Conservation (phyloP, 768 basidiomycete species). For the Gymnopilus dilepis region DNA sequence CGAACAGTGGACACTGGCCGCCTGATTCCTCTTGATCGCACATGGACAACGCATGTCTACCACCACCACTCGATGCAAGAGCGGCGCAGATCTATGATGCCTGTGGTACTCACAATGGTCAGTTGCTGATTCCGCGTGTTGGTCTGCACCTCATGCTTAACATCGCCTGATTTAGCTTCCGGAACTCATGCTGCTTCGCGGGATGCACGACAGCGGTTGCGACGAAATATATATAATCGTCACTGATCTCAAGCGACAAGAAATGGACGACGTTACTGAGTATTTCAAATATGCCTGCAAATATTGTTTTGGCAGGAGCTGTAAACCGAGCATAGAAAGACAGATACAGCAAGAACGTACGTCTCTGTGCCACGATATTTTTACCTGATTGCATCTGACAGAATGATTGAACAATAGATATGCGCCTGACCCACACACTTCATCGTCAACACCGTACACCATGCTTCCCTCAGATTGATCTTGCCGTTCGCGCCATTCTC, state of each 20-base stretch:
- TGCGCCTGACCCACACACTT: slow-evolving; percentile 70
- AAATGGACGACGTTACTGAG: slow-evolving; percentile 81
- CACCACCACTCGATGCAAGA: slow-evolving; percentile 80
- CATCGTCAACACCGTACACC: slow-evolving; percentile 74
- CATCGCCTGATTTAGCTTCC: slow-evolving; percentile 55
- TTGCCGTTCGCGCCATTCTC: slow-evolving; percentile 75
- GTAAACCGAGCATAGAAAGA: slow-evolving; percentile 69
- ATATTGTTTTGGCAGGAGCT: slow-evolving; percentile 62
- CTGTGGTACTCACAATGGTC: slow-evolving; percentile 83
- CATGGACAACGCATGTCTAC: slow-evolving; percentile 83
- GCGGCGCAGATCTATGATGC: slow-evolving; percentile 76
- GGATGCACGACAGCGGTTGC: slow-evolving; percentile 82
- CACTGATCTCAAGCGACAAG: slow-evolving; percentile 77
- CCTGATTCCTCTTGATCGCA: slow-evolving; percentile 79
- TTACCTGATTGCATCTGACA: slow-evolving; percentile 1
- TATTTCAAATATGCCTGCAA: slow-evolving; percentile 80
- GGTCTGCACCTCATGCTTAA: neutral
- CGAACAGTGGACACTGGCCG: slow-evolving; percentile 80
- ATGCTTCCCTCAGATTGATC: slow-evolving; percentile 83
- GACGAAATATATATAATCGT: slow-evolving; percentile 82
- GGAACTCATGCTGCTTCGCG: slow-evolving; percentile 78
- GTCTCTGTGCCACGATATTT: slow-evolving; percentile 32
- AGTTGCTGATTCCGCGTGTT: slow-evolving; percentile 22
- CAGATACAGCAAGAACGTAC: slow-evolving; percentile 75
- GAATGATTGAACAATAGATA: slow-evolving; percentile 42